phyloP scores from a whole-genome alignment of 2,329 filamentous ascomycete genomes.

The Volutella citrinella region DNA sequence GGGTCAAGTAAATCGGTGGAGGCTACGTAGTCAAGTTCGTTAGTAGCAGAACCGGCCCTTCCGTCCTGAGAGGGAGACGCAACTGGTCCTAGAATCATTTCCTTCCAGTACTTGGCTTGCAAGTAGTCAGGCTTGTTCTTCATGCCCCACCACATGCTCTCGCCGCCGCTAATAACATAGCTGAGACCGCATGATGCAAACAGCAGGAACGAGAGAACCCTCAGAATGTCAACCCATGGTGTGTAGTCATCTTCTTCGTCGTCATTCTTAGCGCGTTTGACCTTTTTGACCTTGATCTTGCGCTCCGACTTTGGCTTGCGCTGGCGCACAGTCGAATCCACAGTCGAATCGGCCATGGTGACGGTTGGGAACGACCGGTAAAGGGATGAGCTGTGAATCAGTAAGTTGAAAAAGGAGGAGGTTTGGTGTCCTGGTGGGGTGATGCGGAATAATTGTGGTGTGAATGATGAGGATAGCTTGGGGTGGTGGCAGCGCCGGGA shows the following conservation, averaged over 20 bases:
- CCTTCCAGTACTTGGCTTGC: constrained; percentile 54
- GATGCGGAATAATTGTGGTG: too few species aligned
- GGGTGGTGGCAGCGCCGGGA: too few species aligned
- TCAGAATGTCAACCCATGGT: constrained; percentile 62
- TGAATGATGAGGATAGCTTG: too few species aligned
- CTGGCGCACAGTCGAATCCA: constrained; percentile 41
- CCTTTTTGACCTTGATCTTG: constrained; percentile 23
- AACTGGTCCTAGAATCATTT: constrained; percentile 24
- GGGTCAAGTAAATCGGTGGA: constrained; percentile 68
- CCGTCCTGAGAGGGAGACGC: constrained; percentile 8
- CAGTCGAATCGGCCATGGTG: constrained; percentile 30
- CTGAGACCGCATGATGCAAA: constrained; percentile 67
- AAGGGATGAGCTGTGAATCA: neutral
- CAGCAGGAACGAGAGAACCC: constrained; percentile 65
- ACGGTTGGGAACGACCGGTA: neutral
- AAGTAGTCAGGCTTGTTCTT: constrained; percentile 62
- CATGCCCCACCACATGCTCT: constrained; percentile 66
- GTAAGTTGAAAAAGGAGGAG: constrained; percentile 1
- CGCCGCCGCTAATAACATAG: constrained; percentile 71
- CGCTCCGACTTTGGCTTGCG: constrained; percentile 35
- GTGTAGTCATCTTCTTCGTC: constrained; percentile 54
- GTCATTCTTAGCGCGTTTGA: constrained; percentile 20
- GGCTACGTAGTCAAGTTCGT: constrained; percentile 31
- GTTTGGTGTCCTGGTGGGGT: too few species aligned
- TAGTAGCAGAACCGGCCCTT: neutral